phyloP scores from a whole-genome alignment of 768 basidiomycete genomes.

The Cystofilobasidium ferigula region DNA sequence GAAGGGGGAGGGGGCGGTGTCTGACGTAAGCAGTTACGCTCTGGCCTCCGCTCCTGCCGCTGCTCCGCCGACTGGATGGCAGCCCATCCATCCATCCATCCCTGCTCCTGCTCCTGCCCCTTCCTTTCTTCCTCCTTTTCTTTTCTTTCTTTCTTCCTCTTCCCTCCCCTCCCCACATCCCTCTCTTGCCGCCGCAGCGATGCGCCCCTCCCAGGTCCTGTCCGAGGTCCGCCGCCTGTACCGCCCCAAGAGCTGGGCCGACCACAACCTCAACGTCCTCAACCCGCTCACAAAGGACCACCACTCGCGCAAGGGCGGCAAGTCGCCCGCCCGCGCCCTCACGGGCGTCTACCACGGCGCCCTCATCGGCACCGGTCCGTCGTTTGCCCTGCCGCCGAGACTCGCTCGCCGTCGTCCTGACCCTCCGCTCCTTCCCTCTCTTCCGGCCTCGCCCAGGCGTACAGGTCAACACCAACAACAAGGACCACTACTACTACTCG shows the following conservation, averaged over 20 bases:
- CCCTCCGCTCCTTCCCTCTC: neutral
- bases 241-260: neutral
- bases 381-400: neutral
- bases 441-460: neutral
- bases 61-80: too few species aligned
- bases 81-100: too few species aligned
- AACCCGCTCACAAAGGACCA: neutral
- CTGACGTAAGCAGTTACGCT: too few species aligned
- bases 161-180: too few species aligned
- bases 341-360: neutral
- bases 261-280: neutral
- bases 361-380: neutral
- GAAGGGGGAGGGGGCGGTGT: too few species aligned
- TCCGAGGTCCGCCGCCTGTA: neutral
- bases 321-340: neutral
- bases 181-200: neutral
- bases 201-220: neutral
- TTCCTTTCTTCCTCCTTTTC: too few species aligned
- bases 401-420: neutral
- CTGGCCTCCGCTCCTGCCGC: too few species aligned
- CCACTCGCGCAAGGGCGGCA: neutral
- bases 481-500: conserved; percentile 4
- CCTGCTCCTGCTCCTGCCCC: too few species aligned
- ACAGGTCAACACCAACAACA: conserved; percentile 5
- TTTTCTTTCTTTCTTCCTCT: too few species aligned